Base-by-base conservation (phyloP, 1,139 yeast genomes). In the Zygosaccharomyces pseudobailii region DNA sequence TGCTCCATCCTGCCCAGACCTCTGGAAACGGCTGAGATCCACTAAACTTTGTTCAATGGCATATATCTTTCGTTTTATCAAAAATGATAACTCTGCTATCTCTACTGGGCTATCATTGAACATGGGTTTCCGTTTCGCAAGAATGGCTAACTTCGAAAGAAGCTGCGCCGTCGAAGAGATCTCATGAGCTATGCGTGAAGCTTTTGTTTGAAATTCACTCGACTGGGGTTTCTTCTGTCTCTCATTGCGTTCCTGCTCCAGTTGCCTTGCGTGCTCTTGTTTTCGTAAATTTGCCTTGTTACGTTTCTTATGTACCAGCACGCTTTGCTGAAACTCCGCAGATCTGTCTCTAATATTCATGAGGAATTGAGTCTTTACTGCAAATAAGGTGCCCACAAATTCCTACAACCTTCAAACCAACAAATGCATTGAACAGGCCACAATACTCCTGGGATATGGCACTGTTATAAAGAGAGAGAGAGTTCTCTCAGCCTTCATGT, bases 91-190 rank as follows among this genome's bases (percentile, higher is more conserved):
- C 66, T 92, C 97, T 19, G 92, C 87, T 52, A 94, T 87, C 64
- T 92, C 98, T 27, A 87, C 83, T 1, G 98, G 97, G 57, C 86
- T 83, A 67, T 94, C 98, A 63, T 90, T 96, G 59, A 92, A 87
- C 61, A 92, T 70, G n/a, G 97, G 95, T 65, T 89, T 90, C 57
- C 90, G 74, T 65, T 85, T 87, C 7, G 98, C 97, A 54, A 92
- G 68, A 40, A 79, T 69, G 1, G 98, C 96, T 43, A 92, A 73
- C 57, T 89, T 84, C 42, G 86, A 81, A 50, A 94, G 74, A 59
- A 89, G 73, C 49, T 82, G 89, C 3, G 97, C 90, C n/a, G 94
- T 88, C 50, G 82, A 84, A 17, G 89, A 84, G 47, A 92, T 88
- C 61, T 92, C 97, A 59, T 82, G 84, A 43, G 97, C 97, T 38